Evolutionary conservation across 208 protist genomes (phyloP).

Genomic region (Leishmania mexicana): DNA sequence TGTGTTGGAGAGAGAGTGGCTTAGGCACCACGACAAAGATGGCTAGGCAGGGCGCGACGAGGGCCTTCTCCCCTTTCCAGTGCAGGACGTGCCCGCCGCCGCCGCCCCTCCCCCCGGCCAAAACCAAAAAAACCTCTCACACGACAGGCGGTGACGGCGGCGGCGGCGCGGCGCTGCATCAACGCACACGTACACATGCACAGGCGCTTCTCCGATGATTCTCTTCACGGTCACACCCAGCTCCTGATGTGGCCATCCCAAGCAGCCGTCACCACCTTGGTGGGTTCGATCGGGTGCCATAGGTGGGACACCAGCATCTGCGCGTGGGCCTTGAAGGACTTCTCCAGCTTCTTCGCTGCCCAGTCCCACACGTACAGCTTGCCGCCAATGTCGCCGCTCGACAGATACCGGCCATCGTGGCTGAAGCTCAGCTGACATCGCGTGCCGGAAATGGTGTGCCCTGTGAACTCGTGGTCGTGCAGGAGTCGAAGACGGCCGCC

Average conservation of each 20-base stretch:
- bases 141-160: background rate
- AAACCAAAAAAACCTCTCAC: background rate
- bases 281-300: slow-evolving; percentile 95
- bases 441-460: slow-evolving; percentile 94
- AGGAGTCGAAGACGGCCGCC: slow-evolving; percentile 84
- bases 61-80: background rate
- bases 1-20: background rate
- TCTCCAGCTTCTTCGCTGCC: slow-evolving; percentile 80
- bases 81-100: background rate
- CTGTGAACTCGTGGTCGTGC: slow-evolving; percentile 89
- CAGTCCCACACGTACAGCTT: slow-evolving; percentile 96
- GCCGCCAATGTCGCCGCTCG: slow-evolving; percentile 92
- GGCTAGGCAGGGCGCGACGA: slow-evolving; percentile 1
- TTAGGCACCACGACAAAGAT: slow-evolving; percentile 19
- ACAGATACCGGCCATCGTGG: slow-evolving; percentile 91
- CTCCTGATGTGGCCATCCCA: slow-evolving; percentile 95
- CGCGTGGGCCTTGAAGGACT: slow-evolving; percentile 86
- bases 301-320: slow-evolving; percentile 85
- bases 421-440: slow-evolving; percentile 93
- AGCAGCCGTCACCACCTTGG: slow-evolving; percentile 87
- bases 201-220: background rate
- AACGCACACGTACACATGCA: background rate
- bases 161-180: no score
- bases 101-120: background rate
- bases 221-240: slow-evolving; percentile 64